Conservation (phyloP, 805 yeast species). For the Candida tammaniensis region DNA sequence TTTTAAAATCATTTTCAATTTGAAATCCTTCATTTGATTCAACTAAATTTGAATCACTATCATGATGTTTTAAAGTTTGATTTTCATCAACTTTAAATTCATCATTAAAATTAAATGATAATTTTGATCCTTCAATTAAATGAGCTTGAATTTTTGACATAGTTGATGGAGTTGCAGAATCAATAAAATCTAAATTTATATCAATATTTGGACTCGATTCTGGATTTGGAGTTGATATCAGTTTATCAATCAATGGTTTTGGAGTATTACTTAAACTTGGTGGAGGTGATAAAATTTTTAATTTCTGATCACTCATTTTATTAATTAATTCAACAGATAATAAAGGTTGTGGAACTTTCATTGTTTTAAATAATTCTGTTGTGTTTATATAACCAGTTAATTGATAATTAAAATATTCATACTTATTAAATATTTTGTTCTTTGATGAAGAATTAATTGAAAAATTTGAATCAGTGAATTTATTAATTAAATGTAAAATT, state of each 20-base stretch:
- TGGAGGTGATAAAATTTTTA: not conserved
- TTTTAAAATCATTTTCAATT: slow-evolving; percentile 12
- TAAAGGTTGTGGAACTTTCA: slow-evolving; percentile 44
- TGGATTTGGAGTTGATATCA: slow-evolving; percentile 5
- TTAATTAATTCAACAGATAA: slow-evolving; percentile 12
- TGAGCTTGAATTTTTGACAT: slow-evolving; percentile 5
- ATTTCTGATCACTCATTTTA: slow-evolving; percentile 9
- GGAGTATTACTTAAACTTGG: slow-evolving; percentile 7
- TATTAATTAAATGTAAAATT: slow-evolving; percentile 27
- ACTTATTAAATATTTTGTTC: slow-evolving; percentile 17
- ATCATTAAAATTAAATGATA: slow-evolving; percentile 6
- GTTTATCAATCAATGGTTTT: not conserved
- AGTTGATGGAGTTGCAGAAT: slow-evolving; percentile 4
- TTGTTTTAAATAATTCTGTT: slow-evolving; percentile 39
- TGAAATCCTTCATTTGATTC: slow-evolving; percentile 10
- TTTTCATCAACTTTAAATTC: slow-evolving; percentile 5
- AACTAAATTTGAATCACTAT: slow-evolving; percentile 1
- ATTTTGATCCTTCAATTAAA: slow-evolving; percentile 1
- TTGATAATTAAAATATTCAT: slow-evolving; percentile 40
- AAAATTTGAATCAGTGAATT: slow-evolving; percentile 20
- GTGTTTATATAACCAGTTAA: slow-evolving; percentile 36
- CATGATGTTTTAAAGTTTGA: not conserved
- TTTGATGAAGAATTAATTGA: slow-evolving; percentile 12
- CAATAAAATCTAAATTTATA: slow-evolving; percentile 4
- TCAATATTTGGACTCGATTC: slow-evolving; percentile 5